Percentiles rank a stretch among this genome's conserved stretches.
These are phyloP conservation scores for Solanum hybrid DNA, from an alignment of 305 asterid genomes.

Conservation along the genomic window DNA sequence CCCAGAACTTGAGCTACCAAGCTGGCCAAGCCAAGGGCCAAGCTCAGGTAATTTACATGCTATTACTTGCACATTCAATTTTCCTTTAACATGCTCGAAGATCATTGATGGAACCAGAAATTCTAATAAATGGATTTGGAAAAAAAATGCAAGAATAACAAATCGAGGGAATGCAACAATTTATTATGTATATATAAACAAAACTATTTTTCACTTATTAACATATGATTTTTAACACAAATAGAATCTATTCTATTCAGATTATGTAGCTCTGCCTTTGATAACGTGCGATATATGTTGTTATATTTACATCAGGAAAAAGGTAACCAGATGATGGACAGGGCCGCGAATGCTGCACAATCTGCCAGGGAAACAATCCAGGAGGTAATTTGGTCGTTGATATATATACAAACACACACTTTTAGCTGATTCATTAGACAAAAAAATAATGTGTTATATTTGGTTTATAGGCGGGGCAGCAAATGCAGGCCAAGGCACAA, in stretches of 20 bases:
- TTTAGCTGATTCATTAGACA: background rate
- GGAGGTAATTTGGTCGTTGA: slow-evolving; percentile 21
- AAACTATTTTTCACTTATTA: background rate
- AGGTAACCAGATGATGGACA: slow-evolving; percentile 50
- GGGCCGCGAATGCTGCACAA: slow-evolving; percentile 54
- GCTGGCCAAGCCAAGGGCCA: slow-evolving; percentile 78
- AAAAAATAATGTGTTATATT: background rate
- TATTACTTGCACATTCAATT: background rate
- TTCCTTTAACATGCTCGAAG: background rate
- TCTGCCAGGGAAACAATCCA: slow-evolving; percentile 61
- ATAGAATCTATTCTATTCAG: background rate
- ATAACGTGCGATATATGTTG: background rate
- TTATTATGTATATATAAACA: background rate
- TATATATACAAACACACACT: background rate
- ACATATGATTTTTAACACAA: background rate
- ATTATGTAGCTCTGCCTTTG: background rate
- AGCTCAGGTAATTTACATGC: slow-evolving; percentile 29
- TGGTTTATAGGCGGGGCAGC: slow-evolving; percentile 38
- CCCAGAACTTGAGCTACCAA: slow-evolving; percentile 51
- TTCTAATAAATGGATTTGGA: background rate
- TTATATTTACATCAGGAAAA: slow-evolving; percentile 41
- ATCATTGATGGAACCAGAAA: background rate
- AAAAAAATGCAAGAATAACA: background rate
- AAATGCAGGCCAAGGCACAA: slow-evolving; percentile 46
- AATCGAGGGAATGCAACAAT: background rate